Evolutionary conservation across 306 rosid species (phyloP), one percentile per base, ranked within the genome.

Genomic region (Ceratonia siliqua): DNA sequence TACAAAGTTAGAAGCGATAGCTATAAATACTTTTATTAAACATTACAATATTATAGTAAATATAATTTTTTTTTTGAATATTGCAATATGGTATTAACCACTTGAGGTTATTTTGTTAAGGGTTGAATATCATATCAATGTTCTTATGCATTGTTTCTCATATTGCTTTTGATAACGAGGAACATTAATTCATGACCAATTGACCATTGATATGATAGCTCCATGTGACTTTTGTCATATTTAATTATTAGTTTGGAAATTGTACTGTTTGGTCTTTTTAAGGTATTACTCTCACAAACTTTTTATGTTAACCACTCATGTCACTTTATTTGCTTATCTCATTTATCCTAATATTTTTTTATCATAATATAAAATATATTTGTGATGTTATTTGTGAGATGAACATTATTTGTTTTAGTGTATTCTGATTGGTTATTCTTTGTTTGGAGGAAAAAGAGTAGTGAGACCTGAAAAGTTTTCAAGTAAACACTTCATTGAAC

Each of bases 221-320:
- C 32, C 70, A 43, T 43, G 50, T 74, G 78, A 24, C 70, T 21
- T 48, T 24, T 49, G 62, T 35, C 71, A 48, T 52, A 36, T 74
- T 48, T 28, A 4, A n/a, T n/a, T 21, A 25, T 62, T 33, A 9
- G 32, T 22, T 36, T 52, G 28, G 11, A 52, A 6, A 17, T 74
- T 50, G 64, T 36, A 63, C 32, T 27, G 25, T 62, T 49, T 22
- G 41, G 62, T 15, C n/a, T 48, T 14, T 45, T 42, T 20, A n/a
- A n/a, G n/a, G n/a, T n/a, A n/a, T n/a, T n/a, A n/a, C n/a, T n/a
- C n/a, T n/a, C n/a, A n/a, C n/a, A n/a, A n/a, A n/a, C n/a, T n/a
- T n/a, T n/a, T n/a, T n/a, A n/a, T n/a, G n/a, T n/a, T n/a, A n/a
- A n/a, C n/a, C n/a, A n/a, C n/a, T n/a, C n/a, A n/a, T n/a, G n/a